Evolutionary conservation across 2,329 filamentous ascomycete genomes (phyloP).

Genomic region (Macroventuria anomochaeta): DNA sequence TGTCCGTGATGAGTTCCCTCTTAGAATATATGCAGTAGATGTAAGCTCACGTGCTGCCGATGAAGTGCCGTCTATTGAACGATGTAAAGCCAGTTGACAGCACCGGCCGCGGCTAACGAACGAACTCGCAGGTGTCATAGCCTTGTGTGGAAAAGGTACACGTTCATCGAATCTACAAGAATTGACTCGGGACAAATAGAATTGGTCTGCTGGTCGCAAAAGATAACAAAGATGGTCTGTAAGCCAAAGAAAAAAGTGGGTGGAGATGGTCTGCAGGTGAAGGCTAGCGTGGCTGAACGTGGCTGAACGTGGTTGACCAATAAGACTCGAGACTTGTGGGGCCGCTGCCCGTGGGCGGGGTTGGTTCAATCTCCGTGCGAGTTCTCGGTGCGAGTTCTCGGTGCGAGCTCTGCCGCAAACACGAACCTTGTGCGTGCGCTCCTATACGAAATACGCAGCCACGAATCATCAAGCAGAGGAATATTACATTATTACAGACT

Average conservation of each 20-base stretch:
- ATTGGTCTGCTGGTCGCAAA: slow-evolving; percentile 5
- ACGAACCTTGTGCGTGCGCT: background rate
- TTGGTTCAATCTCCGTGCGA: slow-evolving; percentile 3
- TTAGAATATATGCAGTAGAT: background rate
- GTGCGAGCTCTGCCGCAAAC: background rate
- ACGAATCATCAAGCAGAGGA: background rate
- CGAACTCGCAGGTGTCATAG: background rate
- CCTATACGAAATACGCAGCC: background rate
- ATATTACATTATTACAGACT: background rate
- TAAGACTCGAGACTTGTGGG: too few relatives aligned
- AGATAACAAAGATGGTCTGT: slow-evolving; percentile 8
- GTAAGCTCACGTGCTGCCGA: slow-evolving; percentile 1
- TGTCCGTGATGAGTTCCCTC: background rate
- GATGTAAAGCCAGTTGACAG: background rate
- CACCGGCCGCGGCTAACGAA: slow-evolving; percentile 4
- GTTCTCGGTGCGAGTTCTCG: too few relatives aligned
- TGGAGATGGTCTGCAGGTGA: slow-evolving; percentile 10
- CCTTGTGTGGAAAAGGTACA: background rate
- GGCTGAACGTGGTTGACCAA: too few relatives aligned
- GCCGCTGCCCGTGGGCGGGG: too few relatives aligned
- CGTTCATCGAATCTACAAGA: background rate
- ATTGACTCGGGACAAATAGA: background rate
- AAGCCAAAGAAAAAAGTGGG: slow-evolving; percentile 2
- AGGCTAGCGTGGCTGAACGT: slow-evolving; percentile 1
- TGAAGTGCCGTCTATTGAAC: background rate